phyloP scores from a whole-genome alignment of 2,329 filamentous ascomycete genomes.

The Akanthomyces dipterigenus region DNA sequence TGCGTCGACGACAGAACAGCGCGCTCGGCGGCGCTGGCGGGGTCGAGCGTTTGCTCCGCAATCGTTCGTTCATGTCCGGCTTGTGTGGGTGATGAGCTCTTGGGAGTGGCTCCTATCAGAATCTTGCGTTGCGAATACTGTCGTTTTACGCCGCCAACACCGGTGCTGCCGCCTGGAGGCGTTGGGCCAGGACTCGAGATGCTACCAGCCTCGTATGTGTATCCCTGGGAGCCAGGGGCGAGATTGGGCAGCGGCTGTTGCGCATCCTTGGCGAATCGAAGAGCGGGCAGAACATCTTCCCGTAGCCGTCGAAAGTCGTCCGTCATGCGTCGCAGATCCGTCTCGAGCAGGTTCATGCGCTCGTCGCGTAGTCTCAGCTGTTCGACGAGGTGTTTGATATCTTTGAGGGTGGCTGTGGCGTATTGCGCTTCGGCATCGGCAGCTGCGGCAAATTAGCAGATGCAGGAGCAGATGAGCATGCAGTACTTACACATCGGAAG shows the following conservation, averaged over 20 bases:
- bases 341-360: constrained; percentile 75
- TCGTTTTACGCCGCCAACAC: constrained; percentile 60
- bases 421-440: constrained; percentile 84
- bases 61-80: constrained; percentile 59
- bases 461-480: background rate
- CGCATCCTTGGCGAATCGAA: constrained; percentile 86
- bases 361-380: constrained; percentile 87
- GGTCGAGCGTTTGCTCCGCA: constrained; percentile 60
- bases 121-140: constrained; percentile 73
- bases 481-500: constrained; percentile 71
- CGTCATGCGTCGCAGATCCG: constrained; percentile 73
- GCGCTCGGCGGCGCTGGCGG: constrained; percentile 59
- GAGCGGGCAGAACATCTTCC: constrained; percentile 84
- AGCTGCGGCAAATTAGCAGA: constrained; percentile 43
- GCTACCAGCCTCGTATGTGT: constrained; percentile 42
- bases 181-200: constrained; percentile 50
- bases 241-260: constrained; percentile 72
- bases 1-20: constrained; percentile 63
- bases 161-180: constrained; percentile 41
- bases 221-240: constrained; percentile 29
- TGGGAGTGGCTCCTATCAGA: constrained; percentile 64
- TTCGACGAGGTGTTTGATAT: constrained; percentile 85
- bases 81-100: constrained; percentile 69
- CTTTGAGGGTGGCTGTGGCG: constrained; percentile 81
- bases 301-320: constrained; percentile 85